Conservation (phyloP, 2,329 filamentous ascomycete genomes). For the Rachicladosporium sp. region DNA sequence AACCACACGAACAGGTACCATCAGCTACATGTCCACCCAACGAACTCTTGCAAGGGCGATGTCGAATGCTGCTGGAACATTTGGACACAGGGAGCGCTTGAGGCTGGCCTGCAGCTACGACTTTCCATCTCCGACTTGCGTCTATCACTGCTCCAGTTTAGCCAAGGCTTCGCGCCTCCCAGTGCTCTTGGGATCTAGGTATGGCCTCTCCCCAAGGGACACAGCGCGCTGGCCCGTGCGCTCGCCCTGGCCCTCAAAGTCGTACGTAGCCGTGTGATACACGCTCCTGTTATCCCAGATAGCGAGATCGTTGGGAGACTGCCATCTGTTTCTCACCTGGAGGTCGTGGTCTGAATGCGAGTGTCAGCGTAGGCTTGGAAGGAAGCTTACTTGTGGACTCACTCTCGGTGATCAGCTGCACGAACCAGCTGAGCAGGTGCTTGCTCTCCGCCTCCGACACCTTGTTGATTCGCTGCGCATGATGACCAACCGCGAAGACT, state of each 20-base stretch:
- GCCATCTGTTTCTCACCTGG: constrained; percentile 55
- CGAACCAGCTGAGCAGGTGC: constrained; percentile 15
- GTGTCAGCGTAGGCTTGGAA: neutral
- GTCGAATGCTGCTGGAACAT: too few species aligned
- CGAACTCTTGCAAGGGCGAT: too few species aligned
- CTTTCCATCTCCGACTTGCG: too few species aligned
- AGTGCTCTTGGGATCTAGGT: constrained; percentile 10
- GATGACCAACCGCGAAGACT: constrained; percentile 47
- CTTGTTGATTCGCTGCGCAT: constrained; percentile 43
- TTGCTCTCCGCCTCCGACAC: constrained; percentile 24
- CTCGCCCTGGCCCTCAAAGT: constrained; percentile 9
- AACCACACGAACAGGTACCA: too few species aligned
- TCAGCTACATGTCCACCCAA: too few species aligned
- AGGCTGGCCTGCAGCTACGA: too few species aligned
- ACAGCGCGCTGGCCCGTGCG: constrained; percentile 10
- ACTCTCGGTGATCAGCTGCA: constrained; percentile 33
- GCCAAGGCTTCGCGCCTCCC: constrained; percentile 10
- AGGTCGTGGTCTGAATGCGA: constrained; percentile 42
- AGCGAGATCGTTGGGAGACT: constrained; percentile 47
- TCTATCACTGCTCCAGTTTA: neutral
- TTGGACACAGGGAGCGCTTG: too few species aligned
- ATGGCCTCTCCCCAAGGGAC: constrained; percentile 12
- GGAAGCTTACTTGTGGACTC: constrained; percentile 15
- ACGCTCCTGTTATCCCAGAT: constrained; percentile 31
- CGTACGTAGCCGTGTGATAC: constrained; percentile 12